Conservation (phyloP, 257 asterid species). For the Solanum verrucosum region DNA sequence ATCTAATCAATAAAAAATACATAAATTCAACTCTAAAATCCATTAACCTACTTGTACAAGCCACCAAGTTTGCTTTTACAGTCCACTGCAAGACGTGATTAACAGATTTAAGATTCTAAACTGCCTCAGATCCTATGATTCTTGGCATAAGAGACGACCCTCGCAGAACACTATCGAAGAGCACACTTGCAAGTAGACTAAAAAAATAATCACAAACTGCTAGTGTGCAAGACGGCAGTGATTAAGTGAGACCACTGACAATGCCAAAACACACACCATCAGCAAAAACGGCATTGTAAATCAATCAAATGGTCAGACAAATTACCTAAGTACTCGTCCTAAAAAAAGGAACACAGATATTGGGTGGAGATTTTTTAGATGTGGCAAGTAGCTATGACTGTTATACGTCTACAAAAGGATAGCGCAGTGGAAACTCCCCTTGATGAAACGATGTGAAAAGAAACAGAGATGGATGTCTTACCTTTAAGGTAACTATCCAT, state of each 20-base stretch:
- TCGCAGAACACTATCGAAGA: background rate
- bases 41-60: background rate
- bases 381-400: background rate
- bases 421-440: constrained; percentile 7
- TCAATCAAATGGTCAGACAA: background rate
- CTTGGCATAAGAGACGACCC: background rate
- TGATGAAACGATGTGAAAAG: constrained; percentile 21
- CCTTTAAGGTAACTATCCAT: constrained; percentile 96
- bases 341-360: background rate
- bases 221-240: background rate
- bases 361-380: background rate
- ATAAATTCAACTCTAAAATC: background rate
- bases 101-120: background rate
- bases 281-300: background rate
- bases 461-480: constrained; percentile 26
- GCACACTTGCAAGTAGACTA: background rate
- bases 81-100: background rate
- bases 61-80: background rate
- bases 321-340: background rate
- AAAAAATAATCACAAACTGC: background rate
- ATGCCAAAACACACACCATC: background rate
- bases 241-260: background rate
- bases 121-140: background rate
- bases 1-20: background rate
- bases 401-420: background rate